A percentile compares a stretch with the other conserved stretches of the same genome.
Conservation (phyloP, 2,329 filamentous ascomycete species). For the Pseudogymnoascus sp. region DNA sequence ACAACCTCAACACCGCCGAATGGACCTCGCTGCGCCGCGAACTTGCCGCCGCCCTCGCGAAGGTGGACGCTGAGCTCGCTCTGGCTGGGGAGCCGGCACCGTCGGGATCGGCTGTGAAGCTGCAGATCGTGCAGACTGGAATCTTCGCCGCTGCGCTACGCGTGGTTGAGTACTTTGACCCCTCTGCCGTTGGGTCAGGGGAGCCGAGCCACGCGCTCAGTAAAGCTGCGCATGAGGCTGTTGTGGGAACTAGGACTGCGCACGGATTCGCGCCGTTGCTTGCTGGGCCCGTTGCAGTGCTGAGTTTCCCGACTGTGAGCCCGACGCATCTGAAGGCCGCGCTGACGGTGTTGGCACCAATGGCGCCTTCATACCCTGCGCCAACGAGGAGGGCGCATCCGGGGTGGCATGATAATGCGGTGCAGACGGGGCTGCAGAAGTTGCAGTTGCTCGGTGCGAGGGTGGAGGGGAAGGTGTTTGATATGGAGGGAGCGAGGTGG, state of each 20-base stretch:
- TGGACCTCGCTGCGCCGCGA: conserved; percentile 61
- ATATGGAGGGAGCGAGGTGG: conserved; percentile 47
- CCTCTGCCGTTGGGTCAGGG: conserved; percentile 33
- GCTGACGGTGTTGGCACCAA: conserved; percentile 69
- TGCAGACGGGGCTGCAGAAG: conserved; percentile 80
- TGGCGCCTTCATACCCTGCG: conserved; percentile 64
- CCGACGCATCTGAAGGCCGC: conserved; percentile 78
- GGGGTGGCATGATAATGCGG: conserved; percentile 69
- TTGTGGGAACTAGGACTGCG: conserved; percentile 39
- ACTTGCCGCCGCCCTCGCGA: conserved; percentile 49
- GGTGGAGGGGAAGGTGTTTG: conserved; percentile 60
- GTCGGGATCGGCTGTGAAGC: conserved; percentile 49
- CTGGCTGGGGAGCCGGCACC: conserved; percentile 41
- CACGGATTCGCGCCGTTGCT: conserved; percentile 68
- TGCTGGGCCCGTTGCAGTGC: conserved; percentile 69
- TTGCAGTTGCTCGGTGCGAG: conserved; percentile 79
- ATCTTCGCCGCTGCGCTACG: conserved; percentile 82
- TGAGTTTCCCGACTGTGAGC: conserved; percentile 76
- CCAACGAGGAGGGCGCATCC: conserved; percentile 71
- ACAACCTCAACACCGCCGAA: conserved; percentile 62
- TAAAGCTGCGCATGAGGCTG: conserved; percentile 28
- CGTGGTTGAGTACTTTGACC: conserved; percentile 76
- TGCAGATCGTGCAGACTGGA: conserved; percentile 81
- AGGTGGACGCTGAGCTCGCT: conserved; percentile 51
- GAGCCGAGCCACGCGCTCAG: conserved; percentile 51